A percentile compares a stretch with the other conserved stretches of the same genome.
Evolutionary conservation across 1,139 yeast species (phyloP).

Genomic region (Eremothecium gossypii): DNA sequence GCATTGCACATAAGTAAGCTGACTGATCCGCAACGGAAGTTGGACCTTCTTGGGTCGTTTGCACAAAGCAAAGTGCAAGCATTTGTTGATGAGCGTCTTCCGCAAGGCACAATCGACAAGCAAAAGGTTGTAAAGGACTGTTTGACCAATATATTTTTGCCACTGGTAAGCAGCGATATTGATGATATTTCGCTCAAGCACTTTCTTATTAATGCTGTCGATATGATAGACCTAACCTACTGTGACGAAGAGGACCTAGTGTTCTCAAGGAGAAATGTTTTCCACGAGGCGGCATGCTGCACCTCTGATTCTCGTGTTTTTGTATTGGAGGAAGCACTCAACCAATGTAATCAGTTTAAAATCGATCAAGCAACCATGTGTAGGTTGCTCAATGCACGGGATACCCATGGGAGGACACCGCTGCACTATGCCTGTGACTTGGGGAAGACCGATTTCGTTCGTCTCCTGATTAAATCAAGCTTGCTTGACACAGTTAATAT

Average conservation of each 20-base stretch:
- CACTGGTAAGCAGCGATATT: slow-evolving; percentile 25
- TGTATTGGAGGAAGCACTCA: slow-evolving; percentile 24
- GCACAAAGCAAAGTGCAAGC: slow-evolving; percentile 18
- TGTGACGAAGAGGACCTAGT: slow-evolving; percentile 26
- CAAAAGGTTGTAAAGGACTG: slow-evolving; percentile 17
- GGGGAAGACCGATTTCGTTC: slow-evolving; percentile 49
- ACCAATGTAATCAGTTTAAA: slow-evolving; percentile 11
- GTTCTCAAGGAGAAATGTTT: slow-evolving; percentile 31
- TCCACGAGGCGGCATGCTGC: slow-evolving; percentile 35
- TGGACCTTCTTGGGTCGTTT: slow-evolving; percentile 17
- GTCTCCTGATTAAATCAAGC: slow-evolving; percentile 31
- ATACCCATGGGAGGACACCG: slow-evolving; percentile 68
- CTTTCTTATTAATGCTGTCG: slow-evolving; percentile 19
- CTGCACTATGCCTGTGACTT: slow-evolving; percentile 79
- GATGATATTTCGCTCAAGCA: slow-evolving; percentile 25
- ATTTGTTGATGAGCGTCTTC: slow-evolving; percentile 14
- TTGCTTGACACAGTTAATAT: slow-evolving; percentile 32
- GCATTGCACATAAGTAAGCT: slow-evolving; percentile 25
- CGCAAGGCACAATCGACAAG: slow-evolving; percentile 15
- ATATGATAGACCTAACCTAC: slow-evolving; percentile 22
- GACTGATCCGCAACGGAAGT: slow-evolving; percentile 25
- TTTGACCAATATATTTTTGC: slow-evolving; percentile 23
- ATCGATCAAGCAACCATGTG: slow-evolving; percentile 16
- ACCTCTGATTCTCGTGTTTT: slow-evolving; percentile 29
- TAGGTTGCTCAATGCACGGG: slow-evolving; percentile 34